Evolutionary conservation across 2,329 filamentous ascomycete species (phyloP).

Genomic region (Aspergillus sergii): DNA sequence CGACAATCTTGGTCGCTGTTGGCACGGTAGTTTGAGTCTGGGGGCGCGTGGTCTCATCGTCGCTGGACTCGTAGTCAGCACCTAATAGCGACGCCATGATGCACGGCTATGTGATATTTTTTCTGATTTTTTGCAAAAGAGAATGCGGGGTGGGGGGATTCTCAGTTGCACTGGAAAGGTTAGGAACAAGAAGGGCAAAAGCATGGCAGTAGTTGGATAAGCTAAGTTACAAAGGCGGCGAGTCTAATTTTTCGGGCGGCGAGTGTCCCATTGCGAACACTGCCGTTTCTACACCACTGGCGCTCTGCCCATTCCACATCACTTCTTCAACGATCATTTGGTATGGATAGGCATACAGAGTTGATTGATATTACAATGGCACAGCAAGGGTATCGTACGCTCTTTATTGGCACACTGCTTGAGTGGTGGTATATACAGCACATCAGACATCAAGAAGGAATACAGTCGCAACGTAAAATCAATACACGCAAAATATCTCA

Average conservation of each 20-base stretch:
- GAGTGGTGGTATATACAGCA: slow-evolving; percentile 43
- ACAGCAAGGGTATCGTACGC: slow-evolving; percentile 37
- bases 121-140: neutral
- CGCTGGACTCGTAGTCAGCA: slow-evolving; percentile 51
- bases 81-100: slow-evolving; percentile 50
- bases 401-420: slow-evolving; percentile 41
- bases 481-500: slow-evolving; percentile 17
- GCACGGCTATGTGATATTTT: no score
- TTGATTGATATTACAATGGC: neutral
- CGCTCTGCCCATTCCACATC: no score
- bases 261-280: slow-evolving; percentile 28
- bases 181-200: slow-evolving; percentile 3
- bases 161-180: slow-evolving; percentile 4
- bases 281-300: neutral
- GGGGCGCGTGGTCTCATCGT: slow-evolving; percentile 44
- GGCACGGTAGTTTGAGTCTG: slow-evolving; percentile 27
- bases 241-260: slow-evolving; percentile 36
- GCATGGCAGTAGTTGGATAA: slow-evolving; percentile 11
- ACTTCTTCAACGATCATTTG: no score
- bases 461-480: slow-evolving; percentile 20
- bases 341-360: neutral
- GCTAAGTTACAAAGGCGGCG: slow-evolving; percentile 1
- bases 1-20: slow-evolving; percentile 44
- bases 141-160: neutral
- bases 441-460: slow-evolving; percentile 28